These are phyloP conservation scores for Angophora floribunda DNA, from an alignment of 345 rosid genomes.

Conservation along the genomic window DNA sequence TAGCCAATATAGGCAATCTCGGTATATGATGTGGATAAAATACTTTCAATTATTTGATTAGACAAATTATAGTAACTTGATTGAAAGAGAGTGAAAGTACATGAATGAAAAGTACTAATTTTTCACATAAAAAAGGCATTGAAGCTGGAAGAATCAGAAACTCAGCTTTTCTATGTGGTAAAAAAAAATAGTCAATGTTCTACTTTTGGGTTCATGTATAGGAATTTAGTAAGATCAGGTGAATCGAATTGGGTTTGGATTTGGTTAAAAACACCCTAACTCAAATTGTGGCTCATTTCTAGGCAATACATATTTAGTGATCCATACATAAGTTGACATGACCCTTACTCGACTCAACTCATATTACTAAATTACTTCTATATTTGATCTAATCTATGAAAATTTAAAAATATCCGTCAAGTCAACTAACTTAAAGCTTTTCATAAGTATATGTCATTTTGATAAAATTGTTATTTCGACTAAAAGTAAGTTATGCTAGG, in stretches of 20 bases:
- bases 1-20: neutral
- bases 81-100: neutral
- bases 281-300: neutral
- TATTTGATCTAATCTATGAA: neutral
- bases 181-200: neutral
- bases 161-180: neutral
- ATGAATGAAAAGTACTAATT: neutral
- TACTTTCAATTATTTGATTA: neutral
- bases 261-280: neutral
- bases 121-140: neutral
- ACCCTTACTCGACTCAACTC: no score
- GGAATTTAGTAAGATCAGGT: neutral
- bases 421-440: neutral
- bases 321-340: rapidly evolving
- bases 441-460: neutral
- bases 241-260: neutral
- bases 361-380: neutral
- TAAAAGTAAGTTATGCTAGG: neutral
- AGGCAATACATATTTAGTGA: neutral
- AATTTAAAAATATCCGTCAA: rapidly evolving
- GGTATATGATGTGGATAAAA: no score
- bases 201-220: neutral
- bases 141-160: neutral
- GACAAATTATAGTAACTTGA: neutral
- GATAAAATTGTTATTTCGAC: neutral